These are phyloP conservation scores for Mycena rebaudengoi DNA, from an alignment of 768 basidiomycete genomes.

Conservation along the genomic window DNA sequence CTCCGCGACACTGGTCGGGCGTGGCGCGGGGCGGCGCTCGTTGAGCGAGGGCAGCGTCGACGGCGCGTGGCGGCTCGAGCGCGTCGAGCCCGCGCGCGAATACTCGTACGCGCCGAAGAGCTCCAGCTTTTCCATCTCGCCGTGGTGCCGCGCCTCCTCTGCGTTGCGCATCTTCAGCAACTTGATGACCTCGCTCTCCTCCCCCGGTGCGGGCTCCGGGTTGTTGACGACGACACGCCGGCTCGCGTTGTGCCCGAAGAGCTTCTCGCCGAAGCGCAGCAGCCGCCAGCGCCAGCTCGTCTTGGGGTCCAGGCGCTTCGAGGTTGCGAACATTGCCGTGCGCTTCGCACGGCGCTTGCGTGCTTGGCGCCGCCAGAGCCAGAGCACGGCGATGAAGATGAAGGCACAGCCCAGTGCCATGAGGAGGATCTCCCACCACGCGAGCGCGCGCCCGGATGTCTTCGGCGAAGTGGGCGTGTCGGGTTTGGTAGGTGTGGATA, in stretches of 20 bases:
- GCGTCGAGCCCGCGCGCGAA: conserved; percentile 46
- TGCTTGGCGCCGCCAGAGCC: conserved; percentile 75
- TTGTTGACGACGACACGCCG: conserved; percentile 18
- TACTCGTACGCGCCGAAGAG: conserved; percentile 56
- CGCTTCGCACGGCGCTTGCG: conserved; percentile 72
- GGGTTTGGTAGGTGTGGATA: conserved; percentile 58
- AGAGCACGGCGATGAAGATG: conserved; percentile 72
- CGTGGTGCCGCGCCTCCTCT: conserved; percentile 59
- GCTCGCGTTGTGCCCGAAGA: conserved; percentile 59
- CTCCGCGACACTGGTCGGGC: conserved; percentile 29
- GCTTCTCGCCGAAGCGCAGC: conserved; percentile 60
- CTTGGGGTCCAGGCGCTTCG: conserved; percentile 60
- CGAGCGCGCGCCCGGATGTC: conserved; percentile 53
- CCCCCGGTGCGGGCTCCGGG: conserved; percentile 30
- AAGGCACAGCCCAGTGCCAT: conserved; percentile 86
- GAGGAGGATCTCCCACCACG: conserved; percentile 88
- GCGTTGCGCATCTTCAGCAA: conserved; percentile 59
- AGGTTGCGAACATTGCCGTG: conserved; percentile 70
- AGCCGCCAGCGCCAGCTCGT: conserved; percentile 65
- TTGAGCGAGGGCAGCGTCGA: conserved; percentile 52
- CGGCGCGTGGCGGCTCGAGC: conserved; percentile 45
- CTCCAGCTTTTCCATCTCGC: conserved; percentile 60
- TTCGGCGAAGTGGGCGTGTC: conserved; percentile 55
- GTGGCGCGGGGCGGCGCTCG: conserved; percentile 32
- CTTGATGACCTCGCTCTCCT: conserved; percentile 55